Evolutionary conservation across 108 stramenopile species (phyloP).

Genomic region (Pseudonitzschia multistriata): DNA sequence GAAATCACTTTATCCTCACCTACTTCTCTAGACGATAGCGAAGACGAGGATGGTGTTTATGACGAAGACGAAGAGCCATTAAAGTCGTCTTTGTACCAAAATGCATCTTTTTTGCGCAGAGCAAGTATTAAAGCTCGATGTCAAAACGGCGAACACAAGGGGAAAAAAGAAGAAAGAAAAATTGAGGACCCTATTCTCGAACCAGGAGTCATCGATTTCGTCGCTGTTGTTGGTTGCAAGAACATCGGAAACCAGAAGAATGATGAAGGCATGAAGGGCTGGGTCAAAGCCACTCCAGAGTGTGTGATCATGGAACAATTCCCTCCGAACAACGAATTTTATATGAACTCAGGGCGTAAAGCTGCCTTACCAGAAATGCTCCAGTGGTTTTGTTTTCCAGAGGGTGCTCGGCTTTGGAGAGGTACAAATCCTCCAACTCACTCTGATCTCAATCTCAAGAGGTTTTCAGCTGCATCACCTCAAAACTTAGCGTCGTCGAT

Average conservation of each 20-base stretch:
- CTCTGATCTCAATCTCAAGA: conserved; percentile 61
- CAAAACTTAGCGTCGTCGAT: conserved; percentile 48
- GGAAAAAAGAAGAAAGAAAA: conserved; percentile 30
- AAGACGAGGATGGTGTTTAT: conserved; percentile 43
- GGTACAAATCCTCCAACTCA: conserved; percentile 71
- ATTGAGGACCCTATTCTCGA: conserved; percentile 65
- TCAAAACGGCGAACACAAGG: conserved; percentile 22
- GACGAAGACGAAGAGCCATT: conserved; percentile 18
- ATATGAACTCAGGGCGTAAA: conserved; percentile 53
- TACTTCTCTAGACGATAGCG: conserved; percentile 53
- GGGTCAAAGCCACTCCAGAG: conserved; percentile 79
- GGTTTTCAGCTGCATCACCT: conserved; percentile 66
- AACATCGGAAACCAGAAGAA: conserved; percentile 73
- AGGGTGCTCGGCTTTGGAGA: conserved; percentile 79
- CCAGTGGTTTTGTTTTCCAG: conserved; percentile 89
- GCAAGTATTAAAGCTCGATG: conserved; percentile 20
- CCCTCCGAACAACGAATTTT: conserved; percentile 74
- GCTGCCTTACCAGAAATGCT: conserved; percentile 63
- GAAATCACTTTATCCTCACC: conserved; percentile 66
- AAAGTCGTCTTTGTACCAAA: conserved; percentile 9
- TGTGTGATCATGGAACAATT: conserved; percentile 77
- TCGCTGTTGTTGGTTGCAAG: conserved; percentile 72
- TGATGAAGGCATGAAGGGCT: conserved; percentile 76
- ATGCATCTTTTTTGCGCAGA: conserved; percentile 33
- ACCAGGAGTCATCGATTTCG: conserved; percentile 76